Evolutionary conservation across 2,329 filamentous ascomycete species (phyloP).

Genomic region (Chaetothyriales sp.): DNA sequence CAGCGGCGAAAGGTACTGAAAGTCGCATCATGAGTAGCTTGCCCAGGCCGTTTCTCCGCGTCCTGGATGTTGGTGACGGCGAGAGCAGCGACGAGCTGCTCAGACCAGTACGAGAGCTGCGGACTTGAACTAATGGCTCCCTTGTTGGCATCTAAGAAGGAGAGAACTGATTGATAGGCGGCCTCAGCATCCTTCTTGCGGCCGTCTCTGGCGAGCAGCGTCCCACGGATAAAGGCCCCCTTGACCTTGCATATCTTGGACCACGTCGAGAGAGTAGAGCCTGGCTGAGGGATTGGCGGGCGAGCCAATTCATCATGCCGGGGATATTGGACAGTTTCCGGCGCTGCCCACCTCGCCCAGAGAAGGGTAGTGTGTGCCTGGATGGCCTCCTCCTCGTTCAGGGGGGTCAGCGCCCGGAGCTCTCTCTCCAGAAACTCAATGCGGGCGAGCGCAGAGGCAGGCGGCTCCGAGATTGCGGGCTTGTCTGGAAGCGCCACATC

Average conservation of each 20-base stretch:
- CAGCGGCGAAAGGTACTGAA: conserved; percentile 34
- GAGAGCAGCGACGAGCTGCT: conserved; percentile 61
- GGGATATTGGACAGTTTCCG: conserved; percentile 35
- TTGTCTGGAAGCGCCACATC: conserved; percentile 21
- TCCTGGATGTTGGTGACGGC: conserved; percentile 42
- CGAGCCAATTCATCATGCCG: conserved; percentile 46
- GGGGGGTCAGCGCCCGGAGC: conserved; percentile 4
- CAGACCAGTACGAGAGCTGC: conserved; percentile 65
- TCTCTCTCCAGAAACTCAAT: conserved; percentile 19
- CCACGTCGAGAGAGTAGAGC: conserved; percentile 43
- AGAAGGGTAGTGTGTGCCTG: conserved; percentile 73
- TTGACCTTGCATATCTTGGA: conserved; percentile 71
- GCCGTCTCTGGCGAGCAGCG: conserved; percentile 18
- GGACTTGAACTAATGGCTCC: conserved; percentile 36
- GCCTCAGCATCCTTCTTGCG: conserved; percentile 44
- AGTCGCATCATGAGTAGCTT: conserved; percentile 28
- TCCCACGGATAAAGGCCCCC: conserved; percentile 63
- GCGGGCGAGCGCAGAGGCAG: conserved; percentile 18
- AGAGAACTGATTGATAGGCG: conserved; percentile 46
- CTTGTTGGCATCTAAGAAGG: conserved; percentile 39
- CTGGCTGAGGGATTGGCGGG: conserved; percentile 36
- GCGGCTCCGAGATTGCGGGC: not conserved
- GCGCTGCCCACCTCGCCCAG: conserved; percentile 32
- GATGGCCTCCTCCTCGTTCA: conserved; percentile 43
- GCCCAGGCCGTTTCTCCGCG: conserved; percentile 31